phyloP scores from a whole-genome alignment of 83 land plant species.

The Thuja plicata region DNA sequence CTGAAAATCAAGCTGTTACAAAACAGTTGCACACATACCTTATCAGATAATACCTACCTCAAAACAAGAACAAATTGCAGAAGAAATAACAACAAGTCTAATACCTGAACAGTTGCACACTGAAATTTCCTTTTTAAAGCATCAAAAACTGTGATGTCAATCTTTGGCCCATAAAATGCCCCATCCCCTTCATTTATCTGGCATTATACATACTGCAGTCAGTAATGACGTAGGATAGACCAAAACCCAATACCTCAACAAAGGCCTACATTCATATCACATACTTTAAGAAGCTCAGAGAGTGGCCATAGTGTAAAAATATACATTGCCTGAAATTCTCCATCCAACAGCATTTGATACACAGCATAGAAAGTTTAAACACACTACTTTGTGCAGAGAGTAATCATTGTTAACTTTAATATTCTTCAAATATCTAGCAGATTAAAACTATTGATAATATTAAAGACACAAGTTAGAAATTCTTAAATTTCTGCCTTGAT shows the following conservation, averaged over 20 bases:
- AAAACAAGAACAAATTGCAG: slow-evolving; percentile 1
- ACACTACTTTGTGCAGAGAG: neutral
- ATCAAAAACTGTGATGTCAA: slow-evolving; percentile 96
- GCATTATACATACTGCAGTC: slow-evolving; percentile 3
- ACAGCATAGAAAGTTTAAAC: neutral
- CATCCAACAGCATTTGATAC: neutral
- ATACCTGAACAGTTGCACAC: slow-evolving; percentile 98
- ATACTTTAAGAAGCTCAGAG: neutral
- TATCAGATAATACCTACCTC: slow-evolving; percentile 2
- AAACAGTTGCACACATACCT: neutral
- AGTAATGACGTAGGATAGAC: neutral
- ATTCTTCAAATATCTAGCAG: neutral
- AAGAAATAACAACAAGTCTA: neutral
- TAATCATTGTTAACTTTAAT: neutral
- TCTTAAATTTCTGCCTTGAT: neutral
- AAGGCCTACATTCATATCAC: neutral
- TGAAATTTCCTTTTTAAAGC: slow-evolving; percentile 97
- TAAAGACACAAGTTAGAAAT: neutral
- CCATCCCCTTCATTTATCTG: slow-evolving; percentile 99
- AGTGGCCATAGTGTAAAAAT: too few relatives aligned
- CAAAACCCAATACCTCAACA: neutral
- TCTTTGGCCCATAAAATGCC: slow-evolving; percentile 99
- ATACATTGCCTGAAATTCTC: neutral
- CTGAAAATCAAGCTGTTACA: slow-evolving; percentile 92
- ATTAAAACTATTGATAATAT: neutral